Conservation (phyloP, 2,329 filamentous ascomycete species). For the Ophiostoma sp. region DNA sequence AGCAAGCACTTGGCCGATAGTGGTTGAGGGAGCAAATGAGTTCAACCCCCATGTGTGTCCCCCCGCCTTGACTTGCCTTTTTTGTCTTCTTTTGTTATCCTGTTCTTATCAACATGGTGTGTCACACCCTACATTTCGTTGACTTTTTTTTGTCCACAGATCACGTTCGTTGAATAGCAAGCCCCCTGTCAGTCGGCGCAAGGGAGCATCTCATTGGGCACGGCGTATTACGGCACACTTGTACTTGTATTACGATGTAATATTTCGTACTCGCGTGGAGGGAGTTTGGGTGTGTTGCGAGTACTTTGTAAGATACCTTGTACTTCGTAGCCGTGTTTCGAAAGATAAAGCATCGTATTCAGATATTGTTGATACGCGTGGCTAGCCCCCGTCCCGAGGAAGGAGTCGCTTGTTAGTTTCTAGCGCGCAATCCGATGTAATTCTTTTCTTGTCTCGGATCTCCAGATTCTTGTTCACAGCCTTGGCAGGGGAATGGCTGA, state of each 20-base stretch:
- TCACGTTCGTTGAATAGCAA: not conserved
- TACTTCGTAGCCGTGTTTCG: not conserved
- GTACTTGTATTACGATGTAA: not conserved
- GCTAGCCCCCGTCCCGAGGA: not conserved
- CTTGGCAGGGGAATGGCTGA: constrained; percentile 8
- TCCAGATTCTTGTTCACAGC: constrained; percentile 11
- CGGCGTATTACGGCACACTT: not conserved
- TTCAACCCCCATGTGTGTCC: not conserved
- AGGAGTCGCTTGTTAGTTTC: not conserved
- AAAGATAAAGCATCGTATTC: not conserved
- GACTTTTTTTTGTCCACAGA: not conserved
- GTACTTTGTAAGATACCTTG: not conserved
- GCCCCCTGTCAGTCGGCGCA: not conserved
- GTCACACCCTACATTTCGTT: constrained; percentile 10
- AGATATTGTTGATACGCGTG: not conserved
- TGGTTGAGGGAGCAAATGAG: not conserved
- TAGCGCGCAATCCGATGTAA: not conserved
- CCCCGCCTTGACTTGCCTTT: constrained; percentile 9
- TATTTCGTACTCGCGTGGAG: not conserved
- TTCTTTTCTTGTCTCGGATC: constrained; percentile 16
- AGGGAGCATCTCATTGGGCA: not conserved
- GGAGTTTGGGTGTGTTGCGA: not conserved
- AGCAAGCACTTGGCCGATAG: not conserved
- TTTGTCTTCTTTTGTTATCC: not conserved
- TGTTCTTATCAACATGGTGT: constrained; percentile 3